Conservation (phyloP, 2,329 filamentous ascomycete genomes). For the Clarireedia hainanense region DNA sequence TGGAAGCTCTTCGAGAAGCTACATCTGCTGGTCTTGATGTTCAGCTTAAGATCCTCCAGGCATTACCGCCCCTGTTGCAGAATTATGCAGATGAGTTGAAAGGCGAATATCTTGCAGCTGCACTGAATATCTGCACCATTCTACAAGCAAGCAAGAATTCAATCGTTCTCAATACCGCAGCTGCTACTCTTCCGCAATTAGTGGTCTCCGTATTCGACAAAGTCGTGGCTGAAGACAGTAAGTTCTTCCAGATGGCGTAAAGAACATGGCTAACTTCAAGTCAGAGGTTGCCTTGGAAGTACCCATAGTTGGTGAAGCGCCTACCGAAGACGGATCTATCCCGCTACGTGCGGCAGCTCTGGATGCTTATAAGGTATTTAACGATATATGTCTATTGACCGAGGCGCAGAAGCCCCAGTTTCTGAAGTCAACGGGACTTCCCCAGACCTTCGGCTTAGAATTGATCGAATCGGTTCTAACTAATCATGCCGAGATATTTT, state of each 20-base stretch:
- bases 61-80: slow-evolving; percentile 78
- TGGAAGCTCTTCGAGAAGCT: slow-evolving; percentile 82
- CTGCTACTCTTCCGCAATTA: slow-evolving; percentile 91
- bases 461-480: slow-evolving; percentile 85
- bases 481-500: slow-evolving; percentile 76
- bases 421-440: slow-evolving; percentile 68
- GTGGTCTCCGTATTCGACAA: slow-evolving; percentile 92
- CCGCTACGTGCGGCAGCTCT: slow-evolving; percentile 67
- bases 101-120: slow-evolving; percentile 71
- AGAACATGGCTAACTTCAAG: slow-evolving; percentile 9
- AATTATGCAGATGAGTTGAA: slow-evolving; percentile 80
- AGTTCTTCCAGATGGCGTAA: slow-evolving; percentile 27
- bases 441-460: slow-evolving; percentile 79
- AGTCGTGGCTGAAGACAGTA: slow-evolving; percentile 73
- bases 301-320: slow-evolving; percentile 57
- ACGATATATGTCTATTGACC: slow-evolving; percentile 81
- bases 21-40: slow-evolving; percentile 77
- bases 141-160: slow-evolving; percentile 87
- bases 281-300: slow-evolving; percentile 38
- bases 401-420: slow-evolving; percentile 80
- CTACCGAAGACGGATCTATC: slow-evolving; percentile 55
- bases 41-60: slow-evolving; percentile 92
- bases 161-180: slow-evolving; percentile 90
- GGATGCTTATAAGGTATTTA: slow-evolving; percentile 81
- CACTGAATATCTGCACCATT: slow-evolving; percentile 85